Evolutionary conservation across 202 grass and related monocot species (phyloP), one percentile per base, ranked within the genome.

Genomic region (Panicum hallii): DNA sequence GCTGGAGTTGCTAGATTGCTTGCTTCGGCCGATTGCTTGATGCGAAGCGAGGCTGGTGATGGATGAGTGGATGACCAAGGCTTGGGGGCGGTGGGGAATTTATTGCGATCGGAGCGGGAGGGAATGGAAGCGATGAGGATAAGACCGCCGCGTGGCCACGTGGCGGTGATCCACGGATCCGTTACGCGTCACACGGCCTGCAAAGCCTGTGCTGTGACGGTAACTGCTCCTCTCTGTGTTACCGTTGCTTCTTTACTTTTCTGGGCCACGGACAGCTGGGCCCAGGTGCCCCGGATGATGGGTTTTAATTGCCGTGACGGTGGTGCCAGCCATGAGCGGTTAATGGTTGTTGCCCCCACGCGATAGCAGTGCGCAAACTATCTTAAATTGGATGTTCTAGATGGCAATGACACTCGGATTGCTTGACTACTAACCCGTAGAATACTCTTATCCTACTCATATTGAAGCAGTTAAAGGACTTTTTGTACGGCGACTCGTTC

Each of bases 91-190:
- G 72, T 34, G 79, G 74, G 55, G 22, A 41, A 79, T 79, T 84
- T 88, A 79, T 84, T 84, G 15, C 46, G n/a, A 61, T 11, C 9
- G 4, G 65, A 13, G 16, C 22, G 53, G 6, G 23, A 44, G 65
- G 66, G 0, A 9, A 38, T 4, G 0, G 11, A 49, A 49, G 47
- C 12, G 43, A 10, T 0, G 16, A 17, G 30, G 86, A 88, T 83
- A 83, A 88, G 86, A 47, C 20, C 74, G 74, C 38, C 66, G 80
- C 47, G 80, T 83, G 74, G 46, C 47, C 74, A 79, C 74, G 38
- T 72, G 80, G 55, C 67, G 22, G 2, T 1, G 49, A 69, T 8
- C 72, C n/a, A 5, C 10, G 41, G 42, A 3, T 17, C 70, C 48
- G 17, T 67, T 76, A 63, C 58, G 70, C 5, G 81, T 30, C 43